A percentile compares a stretch with the other conserved stretches of the same genome.
phyloP scores from a whole-genome alignment of 441 rosid genomes.

The Erodium chrysanthum region DNA sequence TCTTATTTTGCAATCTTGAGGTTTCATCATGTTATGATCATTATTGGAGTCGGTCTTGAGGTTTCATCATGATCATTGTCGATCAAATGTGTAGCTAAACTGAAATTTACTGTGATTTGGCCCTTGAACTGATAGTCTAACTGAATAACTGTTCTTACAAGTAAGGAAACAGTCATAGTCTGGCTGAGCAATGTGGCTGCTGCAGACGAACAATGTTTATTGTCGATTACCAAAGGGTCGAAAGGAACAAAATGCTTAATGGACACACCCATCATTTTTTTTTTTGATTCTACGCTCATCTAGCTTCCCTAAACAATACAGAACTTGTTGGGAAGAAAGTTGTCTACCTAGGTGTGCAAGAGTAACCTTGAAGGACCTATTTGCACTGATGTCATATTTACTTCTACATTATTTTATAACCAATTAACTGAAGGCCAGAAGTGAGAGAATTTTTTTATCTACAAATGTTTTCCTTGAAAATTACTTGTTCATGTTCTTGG shows the following conservation, averaged over 20 bases:
- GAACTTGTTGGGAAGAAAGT: slow-evolving; percentile 7
- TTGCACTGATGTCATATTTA: not conserved
- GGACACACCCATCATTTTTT: not conserved
- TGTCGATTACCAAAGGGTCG: not conserved
- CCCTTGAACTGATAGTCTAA: not conserved
- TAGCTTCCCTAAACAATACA: not conserved
- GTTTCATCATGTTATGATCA: too few relatives aligned
- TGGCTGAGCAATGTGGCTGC: not conserved
- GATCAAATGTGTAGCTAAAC: not conserved
- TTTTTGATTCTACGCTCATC: not conserved
- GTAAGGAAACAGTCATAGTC: not conserved
- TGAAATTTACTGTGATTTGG: not conserved
- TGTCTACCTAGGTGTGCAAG: not conserved
- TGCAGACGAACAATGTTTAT: not conserved
- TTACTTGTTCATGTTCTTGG: slow-evolving; percentile 3
- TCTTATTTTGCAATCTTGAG: too few relatives aligned
- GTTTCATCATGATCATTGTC: not conserved
- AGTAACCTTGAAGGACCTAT: slow-evolving; percentile 4
- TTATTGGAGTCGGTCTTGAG: too few relatives aligned
- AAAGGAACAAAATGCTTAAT: not conserved
- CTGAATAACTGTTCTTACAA: not conserved
- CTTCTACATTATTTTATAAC: slow-evolving; percentile 5
- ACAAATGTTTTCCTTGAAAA: not conserved
- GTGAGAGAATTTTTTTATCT: slow-evolving; percentile 5
- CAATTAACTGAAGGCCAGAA: slow-evolving; percentile 11